Evolutionary conservation across 805 yeast species (phyloP).

Genomic region (Candida methanosorbosa): DNA sequence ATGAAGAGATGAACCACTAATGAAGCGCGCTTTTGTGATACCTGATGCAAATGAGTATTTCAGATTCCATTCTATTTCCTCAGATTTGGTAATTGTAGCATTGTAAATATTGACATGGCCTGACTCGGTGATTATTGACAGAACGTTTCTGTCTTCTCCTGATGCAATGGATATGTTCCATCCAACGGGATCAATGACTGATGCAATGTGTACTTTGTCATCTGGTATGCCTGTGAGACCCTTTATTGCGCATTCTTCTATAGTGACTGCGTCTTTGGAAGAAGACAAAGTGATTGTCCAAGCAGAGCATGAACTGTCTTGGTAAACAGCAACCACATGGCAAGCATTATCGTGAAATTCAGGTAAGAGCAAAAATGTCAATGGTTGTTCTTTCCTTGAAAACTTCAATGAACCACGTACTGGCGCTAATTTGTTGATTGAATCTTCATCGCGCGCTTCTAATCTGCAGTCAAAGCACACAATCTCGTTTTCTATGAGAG

Average conservation of each 20-base stretch:
- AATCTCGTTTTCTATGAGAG: conserved; percentile 34
- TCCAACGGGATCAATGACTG: conserved; percentile 64
- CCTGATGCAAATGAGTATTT: conserved; percentile 47
- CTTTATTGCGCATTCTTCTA: conserved; percentile 22
- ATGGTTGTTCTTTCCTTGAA: conserved; percentile 8
- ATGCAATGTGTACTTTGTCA: neutral
- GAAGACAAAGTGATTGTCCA: conserved; percentile 29
- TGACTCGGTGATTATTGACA: conserved; percentile 47
- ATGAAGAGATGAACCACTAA: conserved; percentile 69
- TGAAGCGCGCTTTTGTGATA: conserved; percentile 37
- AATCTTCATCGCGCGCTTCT: conserved; percentile 8
- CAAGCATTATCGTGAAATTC: conserved; percentile 22
- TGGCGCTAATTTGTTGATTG: conserved; percentile 19
- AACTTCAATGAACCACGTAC: conserved; percentile 6
- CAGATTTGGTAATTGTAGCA: conserved; percentile 17
- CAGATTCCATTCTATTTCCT: conserved; percentile 42
- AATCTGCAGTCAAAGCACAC: conserved; percentile 56
- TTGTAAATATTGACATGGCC: conserved; percentile 45
- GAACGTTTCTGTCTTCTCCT: conserved; percentile 29
- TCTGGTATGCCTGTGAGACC: conserved; percentile 25
- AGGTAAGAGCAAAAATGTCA: conserved; percentile 27
- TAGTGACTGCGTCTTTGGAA: conserved; percentile 8
- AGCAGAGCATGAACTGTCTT: conserved; percentile 24
- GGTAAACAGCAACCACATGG: conserved; percentile 44
- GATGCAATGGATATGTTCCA: conserved; percentile 28